Percentiles rank a stretch among this genome's conserved stretches.
Evolutionary conservation across 164 flowering plant species (phyloP).

Genomic region (Kingdonia uniflora): DNA sequence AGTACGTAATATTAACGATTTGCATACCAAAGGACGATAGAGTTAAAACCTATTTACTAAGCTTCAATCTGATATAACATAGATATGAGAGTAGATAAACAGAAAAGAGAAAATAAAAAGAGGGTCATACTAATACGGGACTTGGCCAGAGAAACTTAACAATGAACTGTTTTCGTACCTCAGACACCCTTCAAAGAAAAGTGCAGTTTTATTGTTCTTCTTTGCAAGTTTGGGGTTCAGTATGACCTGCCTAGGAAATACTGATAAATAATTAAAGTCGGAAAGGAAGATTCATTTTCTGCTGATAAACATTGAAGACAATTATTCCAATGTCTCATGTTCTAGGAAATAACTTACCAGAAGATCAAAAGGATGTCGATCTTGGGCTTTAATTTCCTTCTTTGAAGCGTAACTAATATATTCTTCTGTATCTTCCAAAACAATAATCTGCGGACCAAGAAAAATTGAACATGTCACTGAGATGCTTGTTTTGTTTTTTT

Average conservation of each 20-base stretch:
- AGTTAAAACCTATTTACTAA: too few species aligned
- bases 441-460: constrained; percentile 58
- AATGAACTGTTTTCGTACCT: constrained; percentile 35
- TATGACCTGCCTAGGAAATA: constrained; percentile 56
- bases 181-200: constrained; percentile 89
- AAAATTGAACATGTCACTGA: constrained; percentile 1
- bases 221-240: constrained; percentile 73
- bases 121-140: background rate
- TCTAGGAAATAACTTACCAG: constrained; percentile 41
- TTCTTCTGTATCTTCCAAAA: constrained; percentile 82
- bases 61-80: too few species aligned
- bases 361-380: constrained; percentile 77
- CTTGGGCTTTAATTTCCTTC: constrained; percentile 60
- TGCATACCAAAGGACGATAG: background rate
- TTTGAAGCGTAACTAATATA: constrained; percentile 67
- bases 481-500: too few species aligned
- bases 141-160: background rate
- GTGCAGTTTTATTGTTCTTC: constrained; percentile 58
- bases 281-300: constrained; percentile 5
- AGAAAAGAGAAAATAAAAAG: background rate
- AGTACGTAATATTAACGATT: too few species aligned
- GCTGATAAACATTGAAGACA: constrained; percentile 1
- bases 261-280: constrained; percentile 16
- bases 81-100: too few species aligned
- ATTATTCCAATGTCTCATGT: background rate